Conservation (phyloP, 208 protist species). For the Leishmania tarentolae region DNA sequence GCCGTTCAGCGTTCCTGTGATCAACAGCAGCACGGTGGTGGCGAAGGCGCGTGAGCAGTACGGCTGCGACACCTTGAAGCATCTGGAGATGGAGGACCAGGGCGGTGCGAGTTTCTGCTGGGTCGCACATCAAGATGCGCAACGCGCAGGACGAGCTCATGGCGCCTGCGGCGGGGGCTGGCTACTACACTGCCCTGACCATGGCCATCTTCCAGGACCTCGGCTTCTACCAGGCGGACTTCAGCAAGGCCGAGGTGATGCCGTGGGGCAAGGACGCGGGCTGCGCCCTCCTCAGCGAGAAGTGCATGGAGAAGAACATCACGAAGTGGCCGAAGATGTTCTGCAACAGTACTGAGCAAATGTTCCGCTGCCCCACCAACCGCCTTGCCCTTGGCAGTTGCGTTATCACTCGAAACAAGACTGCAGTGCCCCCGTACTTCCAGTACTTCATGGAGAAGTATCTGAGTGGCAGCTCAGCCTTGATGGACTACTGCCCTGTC, state of each 20-base stretch:
- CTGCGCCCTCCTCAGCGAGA: slow-evolving; percentile 53
- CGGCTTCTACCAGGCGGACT: slow-evolving; percentile 79
- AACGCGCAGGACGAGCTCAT: slow-evolving; percentile 88
- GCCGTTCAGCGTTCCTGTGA: slow-evolving; percentile 14
- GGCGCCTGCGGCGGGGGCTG: slow-evolving; percentile 38
- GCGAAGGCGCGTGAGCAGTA: slow-evolving; percentile 55
- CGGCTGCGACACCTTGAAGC: slow-evolving; percentile 48
- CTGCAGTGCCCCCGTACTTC: background rate
- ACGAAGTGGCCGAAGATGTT: slow-evolving; percentile 58
- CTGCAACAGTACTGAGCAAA: slow-evolving; percentile 9
- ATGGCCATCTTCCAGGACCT: slow-evolving; percentile 81
- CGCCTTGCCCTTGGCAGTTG: background rate
- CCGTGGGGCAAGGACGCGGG: slow-evolving; percentile 62
- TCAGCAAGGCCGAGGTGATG: slow-evolving; percentile 63
- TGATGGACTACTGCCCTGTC: background rate
- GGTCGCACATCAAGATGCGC: slow-evolving; percentile 87
- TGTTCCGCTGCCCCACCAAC: background rate
- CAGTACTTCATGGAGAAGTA: background rate
- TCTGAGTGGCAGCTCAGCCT: background rate
- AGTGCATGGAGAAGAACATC: slow-evolving; percentile 39
- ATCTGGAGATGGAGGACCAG: slow-evolving; percentile 83
- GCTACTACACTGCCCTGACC: slow-evolving; percentile 75
- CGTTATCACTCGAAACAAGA: background rate
- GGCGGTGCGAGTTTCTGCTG: slow-evolving; percentile 44
- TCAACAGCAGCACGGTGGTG: slow-evolving; percentile 40